These are phyloP conservation scores for Poa pratensis DNA, from an alignment of 176 grass and related monocot species.

Conservation along the genomic window DNA sequence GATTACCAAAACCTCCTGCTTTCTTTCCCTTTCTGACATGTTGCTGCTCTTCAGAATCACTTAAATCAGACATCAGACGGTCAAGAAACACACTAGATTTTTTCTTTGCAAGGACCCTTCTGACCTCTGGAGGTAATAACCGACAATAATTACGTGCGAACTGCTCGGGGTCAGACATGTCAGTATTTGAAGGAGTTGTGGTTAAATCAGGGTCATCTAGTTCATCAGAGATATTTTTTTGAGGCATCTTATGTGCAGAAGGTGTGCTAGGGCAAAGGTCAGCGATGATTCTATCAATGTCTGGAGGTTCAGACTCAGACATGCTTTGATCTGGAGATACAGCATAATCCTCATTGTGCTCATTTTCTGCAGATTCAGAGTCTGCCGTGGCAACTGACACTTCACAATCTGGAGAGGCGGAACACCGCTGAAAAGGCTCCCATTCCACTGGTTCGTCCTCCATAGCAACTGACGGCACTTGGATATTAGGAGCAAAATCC, in stretches of 20 bases:
- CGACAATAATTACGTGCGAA: slow-evolving; percentile 32
- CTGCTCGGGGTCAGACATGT: slow-evolving; percentile 33
- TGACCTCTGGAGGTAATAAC: slow-evolving; percentile 30
- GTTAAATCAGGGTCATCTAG: slow-evolving; percentile 11
- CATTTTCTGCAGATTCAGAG: slow-evolving; percentile 22
- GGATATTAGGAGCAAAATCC: slow-evolving; percentile 26
- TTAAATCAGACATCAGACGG: neutral
- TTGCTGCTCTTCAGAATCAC: slow-evolving; percentile 18
- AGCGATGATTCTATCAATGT: slow-evolving; percentile 3
- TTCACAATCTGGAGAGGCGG: slow-evolving; percentile 27
- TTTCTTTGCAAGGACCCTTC: slow-evolving; percentile 29
- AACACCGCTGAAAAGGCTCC: slow-evolving; percentile 21
- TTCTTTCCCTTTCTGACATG: neutral
- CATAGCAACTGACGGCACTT: slow-evolving; percentile 12
- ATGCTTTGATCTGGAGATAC: slow-evolving; percentile 22
- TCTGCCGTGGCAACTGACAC: neutral
- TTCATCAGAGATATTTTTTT: slow-evolving; percentile 15
- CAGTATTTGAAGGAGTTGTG: slow-evolving; percentile 9
- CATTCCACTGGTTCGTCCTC: slow-evolving; percentile 5
- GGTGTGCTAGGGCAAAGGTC: slow-evolving; percentile 18
- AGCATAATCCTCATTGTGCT: neutral
- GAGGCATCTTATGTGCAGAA: neutral
- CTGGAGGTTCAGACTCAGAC: slow-evolving; percentile 1
- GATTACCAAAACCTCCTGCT: neutral
- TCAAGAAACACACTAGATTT: slow-evolving; percentile 11